Evolutionary conservation across 768 basidiomycete species (phyloP).

Genomic region (Boletus rufocinnamomeus): DNA sequence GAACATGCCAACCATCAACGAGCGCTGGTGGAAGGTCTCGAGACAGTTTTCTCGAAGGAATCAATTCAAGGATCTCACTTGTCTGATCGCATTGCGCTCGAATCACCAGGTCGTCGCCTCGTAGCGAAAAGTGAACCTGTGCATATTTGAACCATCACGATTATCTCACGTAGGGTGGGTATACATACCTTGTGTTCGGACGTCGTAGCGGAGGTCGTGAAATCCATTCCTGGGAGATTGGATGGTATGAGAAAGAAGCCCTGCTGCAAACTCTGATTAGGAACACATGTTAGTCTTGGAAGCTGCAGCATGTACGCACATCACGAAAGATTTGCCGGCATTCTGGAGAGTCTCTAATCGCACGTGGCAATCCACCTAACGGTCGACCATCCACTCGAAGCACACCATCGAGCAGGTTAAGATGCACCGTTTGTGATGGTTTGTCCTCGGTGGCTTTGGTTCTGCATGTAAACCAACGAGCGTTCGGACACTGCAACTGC

Average conservation of each 20-base stretch:
- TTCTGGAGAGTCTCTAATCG: neutral
- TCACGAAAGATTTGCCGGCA: slow-evolving; percentile 3
- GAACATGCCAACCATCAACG: slow-evolving; percentile 15
- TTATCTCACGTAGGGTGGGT: too few relatives aligned
- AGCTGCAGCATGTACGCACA: neutral
- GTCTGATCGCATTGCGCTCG: neutral
- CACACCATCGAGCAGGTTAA: slow-evolving; percentile 19
- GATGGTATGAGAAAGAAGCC: neutral
- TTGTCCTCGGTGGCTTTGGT: neutral
- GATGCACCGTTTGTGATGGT: neutral
- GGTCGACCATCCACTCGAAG: slow-evolving; percentile 23
- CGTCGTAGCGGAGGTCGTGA: neutral
- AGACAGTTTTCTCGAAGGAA: slow-evolving; percentile 14
- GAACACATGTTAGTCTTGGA: neutral
- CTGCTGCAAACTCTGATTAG: neutral
- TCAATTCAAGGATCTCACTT: slow-evolving; percentile 18
- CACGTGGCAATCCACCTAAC: slow-evolving; percentile 10
- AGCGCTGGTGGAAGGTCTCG: slow-evolving; percentile 22
- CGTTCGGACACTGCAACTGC: neutral
- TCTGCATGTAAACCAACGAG: slow-evolving; percentile 17
- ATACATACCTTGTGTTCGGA: slow-evolving; percentile 7
- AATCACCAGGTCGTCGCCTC: slow-evolving; percentile 9
- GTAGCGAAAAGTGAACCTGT: slow-evolving; percentile 22
- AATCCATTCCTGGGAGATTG: neutral
- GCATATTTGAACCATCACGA: neutral